phyloP scores from a whole-genome alignment of 192 early-diverging fungal genomes.

The Coemansia sp. region DNA sequence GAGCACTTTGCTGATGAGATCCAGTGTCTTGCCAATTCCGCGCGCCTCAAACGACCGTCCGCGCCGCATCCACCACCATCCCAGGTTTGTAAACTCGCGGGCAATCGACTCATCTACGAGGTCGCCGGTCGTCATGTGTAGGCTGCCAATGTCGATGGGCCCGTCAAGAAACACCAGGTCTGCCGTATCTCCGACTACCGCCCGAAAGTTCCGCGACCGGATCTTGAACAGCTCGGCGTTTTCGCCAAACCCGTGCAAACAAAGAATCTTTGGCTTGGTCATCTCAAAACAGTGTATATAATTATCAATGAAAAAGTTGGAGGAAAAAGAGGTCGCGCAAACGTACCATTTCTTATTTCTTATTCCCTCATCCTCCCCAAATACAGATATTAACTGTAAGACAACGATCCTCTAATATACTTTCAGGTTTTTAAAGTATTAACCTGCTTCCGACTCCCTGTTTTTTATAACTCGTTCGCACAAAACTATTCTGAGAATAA shows the following conservation, averaged over 20 bases:
- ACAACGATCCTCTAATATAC: not conserved
- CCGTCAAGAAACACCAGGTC: conserved; percentile 43
- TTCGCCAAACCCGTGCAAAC: conserved; percentile 51
- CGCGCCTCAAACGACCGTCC: conserved; percentile 35
- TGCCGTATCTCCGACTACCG: conserved; percentile 30
- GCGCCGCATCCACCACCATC: conserved; percentile 51
- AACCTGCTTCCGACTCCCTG: not conserved
- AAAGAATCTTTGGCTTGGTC: conserved; percentile 49
- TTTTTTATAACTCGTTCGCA: not conserved
- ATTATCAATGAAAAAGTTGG: not conserved
- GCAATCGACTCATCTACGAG: not conserved
- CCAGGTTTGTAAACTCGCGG: conserved; percentile 39
- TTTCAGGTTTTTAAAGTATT: not conserved
- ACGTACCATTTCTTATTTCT: not conserved
- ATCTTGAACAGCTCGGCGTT: conserved; percentile 44
- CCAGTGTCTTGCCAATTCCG: conserved; percentile 30
- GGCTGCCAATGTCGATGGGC: conserved; percentile 37
- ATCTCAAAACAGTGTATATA: conserved; percentile 2
- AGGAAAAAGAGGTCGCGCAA: not conserved
- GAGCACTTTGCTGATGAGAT: conserved; percentile 19
- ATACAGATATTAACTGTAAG: not conserved
- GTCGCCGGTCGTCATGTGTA: conserved; percentile 31
- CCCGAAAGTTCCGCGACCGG: conserved; percentile 36
- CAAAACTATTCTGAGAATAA: not conserved
- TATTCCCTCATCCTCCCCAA: not conserved